These are phyloP conservation scores for Alternaria rosae DNA, from an alignment of 2,329 filamentous ascomycete species.

Conservation along the genomic window DNA sequence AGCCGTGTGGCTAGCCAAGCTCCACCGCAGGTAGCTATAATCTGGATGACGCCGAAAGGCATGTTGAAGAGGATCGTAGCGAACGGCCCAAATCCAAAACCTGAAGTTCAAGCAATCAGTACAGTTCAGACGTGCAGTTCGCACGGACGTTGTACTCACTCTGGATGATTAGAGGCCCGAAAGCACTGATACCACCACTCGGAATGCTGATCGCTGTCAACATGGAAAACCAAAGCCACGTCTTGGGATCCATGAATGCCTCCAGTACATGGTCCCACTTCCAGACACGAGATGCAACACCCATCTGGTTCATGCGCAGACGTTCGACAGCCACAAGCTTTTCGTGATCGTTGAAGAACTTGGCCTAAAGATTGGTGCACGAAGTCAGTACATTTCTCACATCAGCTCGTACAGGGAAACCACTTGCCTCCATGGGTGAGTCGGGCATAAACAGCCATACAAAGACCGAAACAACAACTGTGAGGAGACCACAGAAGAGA, in stretches of 20 bases:
- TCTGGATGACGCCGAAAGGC: slow-evolving; percentile 67
- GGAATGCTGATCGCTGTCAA: slow-evolving; percentile 54
- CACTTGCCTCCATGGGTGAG: slow-evolving; percentile 60
- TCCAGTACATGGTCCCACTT: slow-evolving; percentile 64
- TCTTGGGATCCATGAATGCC: slow-evolving; percentile 64
- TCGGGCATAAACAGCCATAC: slow-evolving; percentile 68
- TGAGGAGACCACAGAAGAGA: slow-evolving; percentile 53
- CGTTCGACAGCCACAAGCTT: slow-evolving; percentile 67
- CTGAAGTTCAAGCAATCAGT: background rate
- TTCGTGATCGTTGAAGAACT: slow-evolving; percentile 64
- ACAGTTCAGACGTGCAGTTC: background rate
- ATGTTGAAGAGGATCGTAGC: slow-evolving; percentile 68
- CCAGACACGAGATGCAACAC: slow-evolving; percentile 55
- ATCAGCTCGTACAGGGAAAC: background rate
- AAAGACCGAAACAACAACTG: slow-evolving; percentile 59
- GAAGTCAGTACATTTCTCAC: background rate
- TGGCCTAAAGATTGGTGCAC: slow-evolving; percentile 44
- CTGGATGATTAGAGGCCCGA: slow-evolving; percentile 65
- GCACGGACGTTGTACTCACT: slow-evolving; percentile 30
- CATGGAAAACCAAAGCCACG: slow-evolving; percentile 64
- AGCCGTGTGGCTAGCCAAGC: slow-evolving; percentile 63
- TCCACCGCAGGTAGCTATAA: slow-evolving; percentile 66
- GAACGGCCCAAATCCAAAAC: slow-evolving; percentile 64
- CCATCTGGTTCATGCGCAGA: slow-evolving; percentile 53
- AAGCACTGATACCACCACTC: slow-evolving; percentile 65